A percentile compares a stretch with the other conserved stretches of the same genome.
These are phyloP conservation scores for Comarum palustre DNA, from an alignment of 306 rosid genomes.

Conservation along the genomic window DNA sequence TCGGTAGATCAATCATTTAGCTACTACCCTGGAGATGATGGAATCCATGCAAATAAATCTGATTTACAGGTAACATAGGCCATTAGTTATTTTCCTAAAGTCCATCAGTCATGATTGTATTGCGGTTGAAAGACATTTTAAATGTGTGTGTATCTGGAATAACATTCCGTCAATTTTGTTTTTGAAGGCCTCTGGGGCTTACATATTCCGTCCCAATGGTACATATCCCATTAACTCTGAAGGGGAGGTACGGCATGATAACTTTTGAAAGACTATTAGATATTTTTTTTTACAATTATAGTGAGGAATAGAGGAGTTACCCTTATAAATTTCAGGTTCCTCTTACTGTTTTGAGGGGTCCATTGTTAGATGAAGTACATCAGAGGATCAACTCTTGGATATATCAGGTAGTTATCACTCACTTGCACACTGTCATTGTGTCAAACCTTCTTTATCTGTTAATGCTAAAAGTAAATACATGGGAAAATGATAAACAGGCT, in stretches of 20 bases:
- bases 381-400: slow-evolving; percentile 42
- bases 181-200: slow-evolving; percentile 41
- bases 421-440: background rate
- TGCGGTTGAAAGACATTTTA: background rate
- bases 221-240: slow-evolving; percentile 25
- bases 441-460: background rate
- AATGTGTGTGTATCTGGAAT: background rate
- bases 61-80: slow-evolving; percentile 28
- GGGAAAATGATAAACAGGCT: background rate
- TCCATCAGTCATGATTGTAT: background rate
- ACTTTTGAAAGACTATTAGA: background rate
- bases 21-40: slow-evolving; percentile 39
- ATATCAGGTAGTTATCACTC: slow-evolving; percentile 32
- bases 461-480: background rate
- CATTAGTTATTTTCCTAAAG: background rate
- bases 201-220: slow-evolving; percentile 39
- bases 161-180: background rate
- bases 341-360: slow-evolving; percentile 35
- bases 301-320: slow-evolving; percentile 3
- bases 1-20: slow-evolving; percentile 29
- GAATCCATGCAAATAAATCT: slow-evolving; percentile 10
- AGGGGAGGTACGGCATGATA: slow-evolving; percentile 20
- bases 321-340: slow-evolving; percentile 29
- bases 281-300: background rate
- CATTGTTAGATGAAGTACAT: slow-evolving; percentile 43